Evolutionary conservation across 352 stramenopile genomes (phyloP), one percentile per base, ranked within the genome.

Genomic region (Globisporangium paddicum): DNA sequence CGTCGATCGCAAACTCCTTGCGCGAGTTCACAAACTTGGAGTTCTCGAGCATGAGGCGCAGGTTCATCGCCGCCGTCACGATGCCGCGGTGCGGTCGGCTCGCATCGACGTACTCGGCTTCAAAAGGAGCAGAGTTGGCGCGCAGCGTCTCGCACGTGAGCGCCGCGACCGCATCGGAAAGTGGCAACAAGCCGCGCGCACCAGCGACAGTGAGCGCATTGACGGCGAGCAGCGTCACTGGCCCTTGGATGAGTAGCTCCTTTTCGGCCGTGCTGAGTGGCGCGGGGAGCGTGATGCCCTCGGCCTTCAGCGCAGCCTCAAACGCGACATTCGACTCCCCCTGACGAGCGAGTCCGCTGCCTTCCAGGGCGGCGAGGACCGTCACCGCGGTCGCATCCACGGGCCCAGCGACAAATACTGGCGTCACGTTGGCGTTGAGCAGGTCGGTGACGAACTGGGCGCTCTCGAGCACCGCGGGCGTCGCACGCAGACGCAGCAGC

Each of bases 41-140:
- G 48, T 79, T 85, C 50, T 96, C 87, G 32, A 97, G 73, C 73
- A 97, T 88, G 23, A 95, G 61, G 13, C 89, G 87, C 51, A 97
- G 53, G 66, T 95, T 84, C 38, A 79, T 71, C 23, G 90, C 90
- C 40, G 79, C 89, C 18, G 73, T 88, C 57, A 96, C 74, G 59
- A 96, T 90, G 50, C 90, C 90, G 35, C 90, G 85, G 71, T 97
- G 87, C 45, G 84, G 87, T 25, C 90, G 80, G 41, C 66, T 74
- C 10, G 58, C 71, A 59, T 97, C 87, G 62, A 94, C 85, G 64
- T 88, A 87, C 45, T 91, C 75, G n/a, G 84, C 73, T 14, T 96
- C 73, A 55, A 97, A 97, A 21, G 86, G 71, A 50, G 67, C 60
- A n/a, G 78, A 63, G 63, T 79, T 75, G n/a, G 68, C 80, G 37